Evolutionary conservation across 495 filamentous ascomycete genomes (phyloP), one percentile per base, ranked within the genome.

Genomic region (Baudoinia panamericana): DNA sequence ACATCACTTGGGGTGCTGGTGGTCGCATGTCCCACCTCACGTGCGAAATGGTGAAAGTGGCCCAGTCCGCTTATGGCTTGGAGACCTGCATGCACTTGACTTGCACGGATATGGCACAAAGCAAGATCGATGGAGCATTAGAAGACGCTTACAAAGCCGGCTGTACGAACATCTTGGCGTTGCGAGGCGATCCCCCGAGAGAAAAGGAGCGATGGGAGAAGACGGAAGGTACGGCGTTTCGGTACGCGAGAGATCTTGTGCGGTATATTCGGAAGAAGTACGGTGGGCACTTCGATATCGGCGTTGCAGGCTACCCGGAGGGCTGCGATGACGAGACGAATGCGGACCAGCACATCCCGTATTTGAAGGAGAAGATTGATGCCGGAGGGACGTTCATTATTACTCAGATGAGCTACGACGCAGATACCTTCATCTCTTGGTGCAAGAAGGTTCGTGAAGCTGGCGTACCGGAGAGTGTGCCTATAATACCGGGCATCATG

Each of bases 61-160:
- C 92, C 30, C 92, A 99, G 62, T 82, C 86, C n/a, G 83, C 85
- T 28, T 88, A 93, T 56, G 92, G 92, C 6, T 67, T 99, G 30
- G 92, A 99, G 66, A 96, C 92, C 6, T 95, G 87, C 63, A 99
- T 99, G 92, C 92, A 99, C 55, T 64, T 99, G 49, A 99, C 92
- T 2, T 99, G 92, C 61, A 99, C 92, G 29, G 92, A 95, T 57
- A 99, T 99, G 92, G 84, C 79, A 8, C 71, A 72, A 53, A 80
- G 82, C 19, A 93, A 84, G 62, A 78, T 99, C 45, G 84, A 96
- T 52, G 72, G 80, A 20, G 92, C 90, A 2, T 70, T 99, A 31
- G 74, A 75, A 53, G 76, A 79, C 49, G 90, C 90, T 5, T 94
- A 96, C 66, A 84, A 85, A 56, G 76, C 90, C 16, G 92, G 92